phyloP scores from a whole-genome alignment of 495 filamentous ascomycete species.

The Bathelium albidoporum region DNA sequence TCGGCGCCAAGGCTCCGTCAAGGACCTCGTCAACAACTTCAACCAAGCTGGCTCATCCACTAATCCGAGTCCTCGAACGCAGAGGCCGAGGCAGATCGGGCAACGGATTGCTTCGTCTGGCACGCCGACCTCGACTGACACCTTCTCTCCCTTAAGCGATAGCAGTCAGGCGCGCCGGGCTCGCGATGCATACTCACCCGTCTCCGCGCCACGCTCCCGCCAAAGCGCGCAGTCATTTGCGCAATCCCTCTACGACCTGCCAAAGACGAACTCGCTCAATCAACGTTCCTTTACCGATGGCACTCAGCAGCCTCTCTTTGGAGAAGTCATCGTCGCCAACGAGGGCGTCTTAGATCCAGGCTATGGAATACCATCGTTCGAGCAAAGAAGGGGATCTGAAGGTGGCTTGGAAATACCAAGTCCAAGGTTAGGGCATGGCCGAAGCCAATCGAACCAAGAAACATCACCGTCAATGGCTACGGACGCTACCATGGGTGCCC shows the following conservation, averaged over 20 bases:
- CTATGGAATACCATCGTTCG: conserved; percentile 26
- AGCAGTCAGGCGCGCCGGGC: conserved; percentile 12
- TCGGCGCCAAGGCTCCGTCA: conserved; percentile 37
- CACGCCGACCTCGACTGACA: conserved; percentile 13
- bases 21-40: conserved; percentile 52
- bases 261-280: background rate
- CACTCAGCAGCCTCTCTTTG: conserved; percentile 39
- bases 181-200: background rate
- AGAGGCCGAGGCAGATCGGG: conserved; percentile 8
- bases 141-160: conserved; percentile 15
- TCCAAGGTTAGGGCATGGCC: conserved; percentile 13
- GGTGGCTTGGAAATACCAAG: conserved; percentile 10
- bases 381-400: conserved; percentile 13
- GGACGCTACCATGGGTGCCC: background rate
- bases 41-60: conserved; percentile 33
- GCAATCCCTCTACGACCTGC: background rate
- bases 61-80: background rate
- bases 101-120: conserved; percentile 10
- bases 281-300: conserved; percentile 4
- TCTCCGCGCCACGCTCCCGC: background rate
- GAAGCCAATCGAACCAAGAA: conserved; percentile 22
- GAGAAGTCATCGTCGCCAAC: conserved; percentile 38
- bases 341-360: conserved; percentile 31
- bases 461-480: conserved; percentile 5
- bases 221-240: conserved; percentile 1